These are phyloP conservation scores for Arabidopsis hybrid DNA, from an alignment of 441 rosid species.

Conservation along the genomic window DNA sequence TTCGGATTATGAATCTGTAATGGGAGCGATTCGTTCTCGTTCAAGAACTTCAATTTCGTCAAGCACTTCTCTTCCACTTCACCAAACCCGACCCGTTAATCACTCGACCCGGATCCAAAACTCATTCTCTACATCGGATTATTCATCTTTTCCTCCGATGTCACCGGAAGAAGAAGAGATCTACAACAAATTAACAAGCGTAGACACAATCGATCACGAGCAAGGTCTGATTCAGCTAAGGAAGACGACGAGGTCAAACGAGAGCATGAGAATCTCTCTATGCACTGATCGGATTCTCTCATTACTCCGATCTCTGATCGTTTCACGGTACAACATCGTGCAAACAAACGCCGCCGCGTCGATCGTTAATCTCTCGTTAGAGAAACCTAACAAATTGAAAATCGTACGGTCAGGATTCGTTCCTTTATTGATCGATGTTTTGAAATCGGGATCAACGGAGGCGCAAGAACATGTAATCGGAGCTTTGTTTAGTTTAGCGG, in stretches of 20 bases:
- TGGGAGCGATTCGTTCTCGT: slow-evolving; percentile 59
- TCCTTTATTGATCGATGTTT: slow-evolving; percentile 53
- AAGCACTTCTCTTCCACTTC: slow-evolving; percentile 69
- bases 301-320: slow-evolving; percentile 49
- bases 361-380: slow-evolving; percentile 65
- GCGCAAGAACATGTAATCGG: slow-evolving; percentile 70
- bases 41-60: slow-evolving; percentile 46
- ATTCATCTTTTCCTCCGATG: slow-evolving; percentile 41
- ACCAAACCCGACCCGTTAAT: slow-evolving; percentile 72
- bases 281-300: slow-evolving; percentile 55
- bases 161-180: slow-evolving; percentile 59
- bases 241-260: slow-evolving; percentile 54
- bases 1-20: slow-evolving; percentile 54
- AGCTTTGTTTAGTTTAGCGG: slow-evolving; percentile 62
- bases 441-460: slow-evolving; percentile 62
- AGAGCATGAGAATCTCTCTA: slow-evolving; percentile 52
- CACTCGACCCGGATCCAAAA: slow-evolving; percentile 49
- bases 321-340: slow-evolving; percentile 54
- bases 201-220: slow-evolving; percentile 52
- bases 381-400: slow-evolving; percentile 58
- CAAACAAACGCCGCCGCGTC: slow-evolving; percentile 69
- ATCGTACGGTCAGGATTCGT: slow-evolving; percentile 71
- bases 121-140: slow-evolving; percentile 34
- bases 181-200: slow-evolving; percentile 44
- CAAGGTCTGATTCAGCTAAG: slow-evolving; percentile 55